Evolutionary conservation across 768 basidiomycete species (phyloP).

Genomic region (Pleurotus cornucopiae): DNA sequence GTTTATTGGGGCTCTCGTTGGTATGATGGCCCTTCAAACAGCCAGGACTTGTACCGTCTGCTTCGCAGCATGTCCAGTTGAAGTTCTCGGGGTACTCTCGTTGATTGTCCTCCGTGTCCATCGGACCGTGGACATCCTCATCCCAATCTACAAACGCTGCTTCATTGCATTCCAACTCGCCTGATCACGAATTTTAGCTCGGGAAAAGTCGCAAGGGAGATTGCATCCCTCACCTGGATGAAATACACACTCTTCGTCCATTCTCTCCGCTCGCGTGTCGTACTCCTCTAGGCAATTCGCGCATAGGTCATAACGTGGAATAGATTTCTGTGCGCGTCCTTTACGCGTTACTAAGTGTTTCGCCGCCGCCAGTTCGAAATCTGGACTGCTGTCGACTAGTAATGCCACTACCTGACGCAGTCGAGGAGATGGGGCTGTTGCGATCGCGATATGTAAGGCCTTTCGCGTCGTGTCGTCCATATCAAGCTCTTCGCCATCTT

Average conservation of each 20-base stretch:
- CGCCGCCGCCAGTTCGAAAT: constrained; percentile 37
- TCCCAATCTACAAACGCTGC: constrained; percentile 43
- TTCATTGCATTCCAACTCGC: constrained; percentile 36
- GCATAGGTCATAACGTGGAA: constrained; percentile 44
- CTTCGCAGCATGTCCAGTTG: constrained; percentile 48
- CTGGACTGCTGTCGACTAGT: constrained; percentile 35
- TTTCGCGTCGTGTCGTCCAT: constrained; percentile 2
- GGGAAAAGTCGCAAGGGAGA: background rate
- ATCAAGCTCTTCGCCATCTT: background rate
- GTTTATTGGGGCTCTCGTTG: constrained; percentile 5
- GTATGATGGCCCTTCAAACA: constrained; percentile 36
- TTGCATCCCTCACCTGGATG: constrained; percentile 41
- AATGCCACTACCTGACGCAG: constrained; percentile 36
- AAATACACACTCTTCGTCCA: constrained; percentile 40
- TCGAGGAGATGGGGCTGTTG: constrained; percentile 36
- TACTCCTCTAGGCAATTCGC: constrained; percentile 43
- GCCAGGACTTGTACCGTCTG: constrained; percentile 29
- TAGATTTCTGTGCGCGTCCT: constrained; percentile 27
- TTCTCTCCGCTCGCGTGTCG: constrained; percentile 32
- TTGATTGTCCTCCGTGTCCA: constrained; percentile 36
- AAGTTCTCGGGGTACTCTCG: constrained; percentile 42
- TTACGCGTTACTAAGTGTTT: constrained; percentile 38
- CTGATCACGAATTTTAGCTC: constrained; percentile 19
- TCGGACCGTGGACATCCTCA: constrained; percentile 41
- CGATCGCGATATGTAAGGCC: constrained; percentile 38